These are phyloP conservation scores for Vanderwaltozyma yarrowii DNA, from an alignment of 805 yeast species.

Conservation along the genomic window DNA sequence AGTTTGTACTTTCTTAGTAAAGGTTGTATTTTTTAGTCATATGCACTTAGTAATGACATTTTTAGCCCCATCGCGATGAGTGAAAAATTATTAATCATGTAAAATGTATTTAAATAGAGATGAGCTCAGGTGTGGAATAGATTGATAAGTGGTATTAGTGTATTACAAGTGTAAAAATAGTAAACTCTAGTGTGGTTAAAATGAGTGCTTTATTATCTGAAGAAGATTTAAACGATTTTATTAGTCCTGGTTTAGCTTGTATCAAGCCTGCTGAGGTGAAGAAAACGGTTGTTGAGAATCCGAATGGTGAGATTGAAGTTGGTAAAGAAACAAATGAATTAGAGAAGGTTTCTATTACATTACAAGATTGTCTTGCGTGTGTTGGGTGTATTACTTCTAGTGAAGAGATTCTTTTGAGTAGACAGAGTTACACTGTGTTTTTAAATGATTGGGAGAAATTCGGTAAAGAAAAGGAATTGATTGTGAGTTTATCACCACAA, in stretches of 20 bases:
- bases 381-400: slow-evolving; percentile 96
- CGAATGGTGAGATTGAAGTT: slow-evolving; percentile 50
- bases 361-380: slow-evolving; percentile 92
- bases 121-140: too few relatives aligned
- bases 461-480: slow-evolving; percentile 35
- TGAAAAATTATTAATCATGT: too few relatives aligned
- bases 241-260: slow-evolving; percentile 90
- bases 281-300: slow-evolving; percentile 9
- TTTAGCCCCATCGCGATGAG: too few relatives aligned
- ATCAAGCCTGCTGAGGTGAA: slow-evolving; percentile 60
- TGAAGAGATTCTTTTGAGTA: slow-evolving; percentile 86
- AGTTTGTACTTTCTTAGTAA: too few relatives aligned
- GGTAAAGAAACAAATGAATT: slow-evolving; percentile 47
- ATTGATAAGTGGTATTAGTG: not conserved
- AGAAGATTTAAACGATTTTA: slow-evolving; percentile 88
- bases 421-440: slow-evolving; percentile 79
- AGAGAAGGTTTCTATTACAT: slow-evolving; percentile 75
- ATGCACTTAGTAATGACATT: too few relatives aligned
- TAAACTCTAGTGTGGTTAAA: too few relatives aligned
- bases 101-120: not conserved
- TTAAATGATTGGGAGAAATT: slow-evolving; percentile 39
- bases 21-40: too few relatives aligned
- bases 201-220: slow-evolving; percentile 88
- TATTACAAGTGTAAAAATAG: too few relatives aligned
- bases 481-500: slow-evolving; percentile 78